Percentiles rank a stretch among this genome's conserved stretches.
Evolutionary conservation across 2,329 filamentous ascomycete genomes (phyloP).

Genomic region (Aspergillus novoparasiticus): DNA sequence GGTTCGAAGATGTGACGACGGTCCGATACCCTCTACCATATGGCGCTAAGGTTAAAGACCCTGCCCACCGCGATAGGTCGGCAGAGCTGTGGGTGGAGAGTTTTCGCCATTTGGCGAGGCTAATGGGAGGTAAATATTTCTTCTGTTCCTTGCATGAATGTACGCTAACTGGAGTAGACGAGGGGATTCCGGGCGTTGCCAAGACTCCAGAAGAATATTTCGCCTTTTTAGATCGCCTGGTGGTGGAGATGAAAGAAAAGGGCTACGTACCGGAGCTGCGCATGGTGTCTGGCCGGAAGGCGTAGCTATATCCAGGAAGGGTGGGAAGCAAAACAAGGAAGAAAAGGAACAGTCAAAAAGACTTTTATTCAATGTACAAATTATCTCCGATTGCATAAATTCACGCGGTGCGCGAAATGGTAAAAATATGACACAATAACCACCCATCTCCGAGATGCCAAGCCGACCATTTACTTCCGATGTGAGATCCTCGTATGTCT

Average conservation of each 20-base stretch:
- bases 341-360: not conserved
- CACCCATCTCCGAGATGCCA: not conserved
- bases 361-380: not conserved
- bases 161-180: conserved; percentile 2
- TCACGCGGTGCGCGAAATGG: not conserved
- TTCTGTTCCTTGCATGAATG: not conserved
- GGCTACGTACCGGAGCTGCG: conserved; percentile 16
- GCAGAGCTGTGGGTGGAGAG: conserved; percentile 12
- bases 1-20: conserved; percentile 11
- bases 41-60: conserved; percentile 8
- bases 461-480: not conserved
- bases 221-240: conserved; percentile 13
- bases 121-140: conserved; percentile 13
- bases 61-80: conserved; percentile 6
- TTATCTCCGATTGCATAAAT: not conserved
- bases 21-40: conserved; percentile 12
- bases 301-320: not conserved
- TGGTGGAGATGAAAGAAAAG: conserved; percentile 12
- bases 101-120: conserved; percentile 15
- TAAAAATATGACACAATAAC: not conserved
- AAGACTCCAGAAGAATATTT: conserved; percentile 12
- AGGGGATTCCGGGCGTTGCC: conserved; percentile 15
- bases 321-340: not conserved
- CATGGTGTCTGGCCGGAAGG: conserved; percentile 9
- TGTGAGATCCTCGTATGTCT: not conserved